These are phyloP conservation scores for Tilletia caries DNA, from an alignment of 1,284 basidiomycete genomes.

Conservation along the genomic window DNA sequence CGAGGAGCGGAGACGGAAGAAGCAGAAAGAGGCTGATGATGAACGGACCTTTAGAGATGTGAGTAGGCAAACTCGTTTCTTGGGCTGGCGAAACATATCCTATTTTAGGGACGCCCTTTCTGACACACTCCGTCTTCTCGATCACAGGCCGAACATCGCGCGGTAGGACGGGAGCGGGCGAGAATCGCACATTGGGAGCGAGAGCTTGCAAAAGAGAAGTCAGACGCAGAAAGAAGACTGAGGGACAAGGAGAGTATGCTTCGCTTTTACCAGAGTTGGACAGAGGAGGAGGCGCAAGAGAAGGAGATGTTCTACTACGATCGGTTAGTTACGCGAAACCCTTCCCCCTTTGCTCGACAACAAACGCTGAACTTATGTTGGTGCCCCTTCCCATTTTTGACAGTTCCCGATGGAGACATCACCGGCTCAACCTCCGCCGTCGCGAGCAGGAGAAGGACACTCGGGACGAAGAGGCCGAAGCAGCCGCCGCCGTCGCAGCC, in stretches of 20 bases:
- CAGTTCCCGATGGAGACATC: constrained; percentile 40
- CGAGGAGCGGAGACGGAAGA: constrained; percentile 24
- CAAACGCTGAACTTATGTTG: background rate
- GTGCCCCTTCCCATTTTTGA: constrained; percentile 14
- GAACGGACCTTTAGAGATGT: constrained; percentile 14
- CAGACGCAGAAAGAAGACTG: constrained; percentile 23
- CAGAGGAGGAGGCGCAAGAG: constrained; percentile 21
- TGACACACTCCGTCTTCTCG: no score
- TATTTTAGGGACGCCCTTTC: no score
- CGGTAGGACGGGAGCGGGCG: constrained; percentile 8
- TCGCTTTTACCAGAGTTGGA: background rate
- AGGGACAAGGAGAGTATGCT: background rate
- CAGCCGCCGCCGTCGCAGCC: constrained; percentile 16
- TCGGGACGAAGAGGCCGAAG: constrained; percentile 24
- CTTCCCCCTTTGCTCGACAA: no score
- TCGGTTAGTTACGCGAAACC: background rate
- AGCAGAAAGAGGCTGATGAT: constrained; percentile 26
- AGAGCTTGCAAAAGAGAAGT: constrained; percentile 25
- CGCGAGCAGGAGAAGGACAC: constrained; percentile 32
- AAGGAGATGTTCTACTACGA: constrained; percentile 38
- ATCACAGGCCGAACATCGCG: constrained; percentile 10
- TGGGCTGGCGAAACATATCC: no score
- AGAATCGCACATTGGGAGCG: constrained; percentile 37
- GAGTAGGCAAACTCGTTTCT: constrained; percentile 9
- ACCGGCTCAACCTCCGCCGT: constrained; percentile 24